Conservation (phyloP, 2,329 filamentous ascomycete genomes). For the Sarocladium strictum region DNA sequence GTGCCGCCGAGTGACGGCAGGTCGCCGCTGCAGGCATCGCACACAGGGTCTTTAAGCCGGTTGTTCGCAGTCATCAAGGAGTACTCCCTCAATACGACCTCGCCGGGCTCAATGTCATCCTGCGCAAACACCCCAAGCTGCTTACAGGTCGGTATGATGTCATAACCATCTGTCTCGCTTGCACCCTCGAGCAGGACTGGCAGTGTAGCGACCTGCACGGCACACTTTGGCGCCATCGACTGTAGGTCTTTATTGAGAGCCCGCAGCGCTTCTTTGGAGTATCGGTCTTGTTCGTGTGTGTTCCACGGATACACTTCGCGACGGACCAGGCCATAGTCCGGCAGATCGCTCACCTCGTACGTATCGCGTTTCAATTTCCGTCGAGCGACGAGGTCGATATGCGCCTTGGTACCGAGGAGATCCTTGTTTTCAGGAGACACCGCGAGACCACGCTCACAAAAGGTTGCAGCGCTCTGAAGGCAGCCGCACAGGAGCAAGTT, state of each 20-base stretch:
- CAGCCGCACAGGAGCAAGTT: constrained; percentile 60
- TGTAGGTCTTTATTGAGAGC: constrained; percentile 67
- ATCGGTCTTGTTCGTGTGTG: constrained; percentile 61
- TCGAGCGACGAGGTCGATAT: constrained; percentile 48
- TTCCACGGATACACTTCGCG: constrained; percentile 69
- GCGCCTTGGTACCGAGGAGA: constrained; percentile 45
- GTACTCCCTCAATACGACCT: constrained; percentile 73
- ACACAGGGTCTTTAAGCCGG: constrained; percentile 76
- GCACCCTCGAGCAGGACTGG: constrained; percentile 61
- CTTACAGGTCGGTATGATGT: constrained; percentile 53
- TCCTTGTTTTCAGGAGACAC: constrained; percentile 49
- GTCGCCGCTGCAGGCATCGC: constrained; percentile 78
- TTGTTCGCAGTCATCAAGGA: constrained; percentile 87
- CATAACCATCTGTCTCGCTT: constrained; percentile 41
- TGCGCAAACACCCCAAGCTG: constrained; percentile 91
- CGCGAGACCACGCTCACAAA: constrained; percentile 56
- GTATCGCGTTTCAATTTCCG: constrained; percentile 39
- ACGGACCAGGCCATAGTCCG: constrained; percentile 64
- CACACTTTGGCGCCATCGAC: constrained; percentile 71
- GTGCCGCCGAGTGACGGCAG: constrained; percentile 55
- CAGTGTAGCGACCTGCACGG: constrained; percentile 68
- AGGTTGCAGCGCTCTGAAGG: constrained; percentile 60
- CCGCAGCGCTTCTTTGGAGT: constrained; percentile 60
- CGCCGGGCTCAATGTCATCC: constrained; percentile 69
- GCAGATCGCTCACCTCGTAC: constrained; percentile 50